phyloP scores from a whole-genome alignment of 2,329 filamentous ascomycete species.

The Daldinia eschscholtzii region DNA sequence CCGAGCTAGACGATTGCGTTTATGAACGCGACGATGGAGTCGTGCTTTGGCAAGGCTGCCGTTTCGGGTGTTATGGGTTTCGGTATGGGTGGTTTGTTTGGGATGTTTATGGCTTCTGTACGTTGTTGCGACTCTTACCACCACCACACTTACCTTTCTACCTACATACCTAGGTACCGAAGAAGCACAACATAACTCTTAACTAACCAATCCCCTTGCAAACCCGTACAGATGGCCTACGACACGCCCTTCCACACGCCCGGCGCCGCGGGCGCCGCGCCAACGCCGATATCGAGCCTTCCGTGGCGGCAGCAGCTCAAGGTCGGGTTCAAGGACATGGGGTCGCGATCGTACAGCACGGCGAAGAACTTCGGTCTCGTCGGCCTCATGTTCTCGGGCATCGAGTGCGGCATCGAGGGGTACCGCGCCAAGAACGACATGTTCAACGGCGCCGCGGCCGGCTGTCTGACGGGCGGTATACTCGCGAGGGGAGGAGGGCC shows the following conservation, averaged over 20 bases:
- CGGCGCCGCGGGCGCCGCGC: conserved; percentile 54
- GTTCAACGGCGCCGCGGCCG: conserved; percentile 86
- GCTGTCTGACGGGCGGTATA: conserved; percentile 91
- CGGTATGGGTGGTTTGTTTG: conserved; percentile 91
- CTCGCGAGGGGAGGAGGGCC: conserved; percentile 89
- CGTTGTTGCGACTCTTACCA: conserved; percentile 54
- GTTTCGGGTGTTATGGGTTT: conserved; percentile 96
- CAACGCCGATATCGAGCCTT: conserved; percentile 67
- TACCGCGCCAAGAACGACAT: conserved; percentile 94
- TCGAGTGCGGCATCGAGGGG: conserved; percentile 96
- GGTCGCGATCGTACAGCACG: conserved; percentile 80
- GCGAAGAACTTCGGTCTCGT: conserved; percentile 97
- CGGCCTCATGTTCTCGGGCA: conserved; percentile 89
- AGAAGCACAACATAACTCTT: too few relatives aligned
- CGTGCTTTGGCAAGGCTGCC: conserved; percentile 87
- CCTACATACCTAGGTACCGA: too few relatives aligned
- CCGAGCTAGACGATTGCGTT: too few relatives aligned
- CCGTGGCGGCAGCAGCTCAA: conserved; percentile 87
- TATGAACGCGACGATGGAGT: conserved; percentile 83
- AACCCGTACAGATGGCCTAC: conserved; percentile 84
- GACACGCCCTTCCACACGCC: conserved; percentile 82
- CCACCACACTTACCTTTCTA: too few relatives aligned
- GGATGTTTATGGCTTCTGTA: conserved; percentile 98
- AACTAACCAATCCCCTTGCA: background rate
- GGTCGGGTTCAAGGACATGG: conserved; percentile 95